Percentiles rank a stretch among this genome's conserved stretches.
phyloP scores from a whole-genome alignment of 1,139 yeast species.

The Lodderomyces pseudojiufengensis region DNA sequence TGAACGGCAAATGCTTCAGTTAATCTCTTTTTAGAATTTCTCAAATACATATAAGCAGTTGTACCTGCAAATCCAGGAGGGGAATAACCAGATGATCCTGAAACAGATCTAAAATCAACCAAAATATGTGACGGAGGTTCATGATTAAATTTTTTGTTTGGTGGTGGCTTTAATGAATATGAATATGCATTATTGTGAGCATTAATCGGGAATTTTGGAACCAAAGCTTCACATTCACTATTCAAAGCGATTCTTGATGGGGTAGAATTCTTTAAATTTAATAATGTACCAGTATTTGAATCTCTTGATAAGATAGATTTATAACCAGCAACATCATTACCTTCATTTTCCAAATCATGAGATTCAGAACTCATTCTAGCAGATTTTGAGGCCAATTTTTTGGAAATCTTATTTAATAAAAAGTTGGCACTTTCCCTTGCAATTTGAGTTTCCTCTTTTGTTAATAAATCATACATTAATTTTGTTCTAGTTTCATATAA shows the following conservation, averaged over 20 bases:
- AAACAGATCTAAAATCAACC: constrained; percentile 74
- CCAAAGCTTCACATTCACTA: constrained; percentile 68
- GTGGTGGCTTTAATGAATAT: constrained; percentile 41
- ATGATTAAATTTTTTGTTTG: constrained; percentile 43
- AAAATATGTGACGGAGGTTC: constrained; percentile 71
- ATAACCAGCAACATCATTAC: constrained; percentile 70
- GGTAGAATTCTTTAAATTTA: constrained; percentile 35
- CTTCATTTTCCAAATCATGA: constrained; percentile 39
- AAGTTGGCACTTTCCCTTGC: constrained; percentile 61
- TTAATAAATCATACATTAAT: constrained; percentile 53
- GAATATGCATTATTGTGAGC: constrained; percentile 30
- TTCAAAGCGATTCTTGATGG: constrained; percentile 66
- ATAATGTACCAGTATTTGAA: constrained; percentile 58
- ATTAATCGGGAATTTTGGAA: constrained; percentile 67
- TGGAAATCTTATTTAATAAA: constrained; percentile 63
- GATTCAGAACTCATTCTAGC: constrained; percentile 38
- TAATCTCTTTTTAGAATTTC: constrained; percentile 61
- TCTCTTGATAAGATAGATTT: constrained; percentile 69
- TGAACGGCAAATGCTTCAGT: constrained; percentile 80
- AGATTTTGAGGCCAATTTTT: constrained; percentile 52
- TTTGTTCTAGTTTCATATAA: constrained; percentile 64
- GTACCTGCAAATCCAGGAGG: constrained; percentile 70
- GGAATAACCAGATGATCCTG: constrained; percentile 56
- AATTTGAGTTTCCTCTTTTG: constrained; percentile 51
- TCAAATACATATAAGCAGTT: constrained; percentile 69